Percentiles rank a stretch among this genome's conserved stretches.
These are phyloP conservation scores for Colletotrichum noveboracense DNA, from an alignment of 2,329 filamentous ascomycete genomes.

Conservation along the genomic window DNA sequence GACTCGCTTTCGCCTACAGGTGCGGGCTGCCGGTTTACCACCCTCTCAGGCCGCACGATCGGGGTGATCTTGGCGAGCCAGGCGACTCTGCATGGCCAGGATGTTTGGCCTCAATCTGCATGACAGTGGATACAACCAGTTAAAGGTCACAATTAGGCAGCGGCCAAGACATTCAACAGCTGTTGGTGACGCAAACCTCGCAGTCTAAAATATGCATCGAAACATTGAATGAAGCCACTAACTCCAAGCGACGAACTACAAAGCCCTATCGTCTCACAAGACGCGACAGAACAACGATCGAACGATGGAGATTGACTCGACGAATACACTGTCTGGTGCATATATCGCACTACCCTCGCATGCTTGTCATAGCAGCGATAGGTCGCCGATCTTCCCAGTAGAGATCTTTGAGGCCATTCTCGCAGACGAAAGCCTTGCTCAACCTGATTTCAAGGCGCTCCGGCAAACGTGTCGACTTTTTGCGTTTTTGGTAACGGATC, in stretches of 20 bases:
- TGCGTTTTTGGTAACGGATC: neutral
- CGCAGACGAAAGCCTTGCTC: neutral
- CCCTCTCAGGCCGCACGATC: neutral
- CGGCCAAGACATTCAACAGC: neutral
- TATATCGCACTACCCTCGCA: fast-evolving
- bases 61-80: neutral
- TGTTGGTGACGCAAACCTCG: neutral
- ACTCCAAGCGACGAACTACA: fast-evolving
- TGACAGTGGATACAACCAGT: neutral
- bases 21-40: too few relatives aligned
- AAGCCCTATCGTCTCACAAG: fast-evolving
- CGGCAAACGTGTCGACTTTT: neutral
- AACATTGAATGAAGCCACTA: neutral
- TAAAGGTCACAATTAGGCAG: neutral
- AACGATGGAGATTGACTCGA: neutral
- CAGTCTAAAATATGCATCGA: neutral
- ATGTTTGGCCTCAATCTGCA: neutral
- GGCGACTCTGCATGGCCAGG: neutral
- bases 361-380: neutral
- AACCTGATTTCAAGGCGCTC: neutral
- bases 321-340: neutral
- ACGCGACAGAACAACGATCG: neutral
- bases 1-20: too few relatives aligned
- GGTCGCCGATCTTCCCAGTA: neutral
- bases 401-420: neutral